Evolutionary conservation across 139 green algal genomes (phyloP), one percentile per base, ranked within the genome.

Genomic region (Nannochloris sp.): DNA sequence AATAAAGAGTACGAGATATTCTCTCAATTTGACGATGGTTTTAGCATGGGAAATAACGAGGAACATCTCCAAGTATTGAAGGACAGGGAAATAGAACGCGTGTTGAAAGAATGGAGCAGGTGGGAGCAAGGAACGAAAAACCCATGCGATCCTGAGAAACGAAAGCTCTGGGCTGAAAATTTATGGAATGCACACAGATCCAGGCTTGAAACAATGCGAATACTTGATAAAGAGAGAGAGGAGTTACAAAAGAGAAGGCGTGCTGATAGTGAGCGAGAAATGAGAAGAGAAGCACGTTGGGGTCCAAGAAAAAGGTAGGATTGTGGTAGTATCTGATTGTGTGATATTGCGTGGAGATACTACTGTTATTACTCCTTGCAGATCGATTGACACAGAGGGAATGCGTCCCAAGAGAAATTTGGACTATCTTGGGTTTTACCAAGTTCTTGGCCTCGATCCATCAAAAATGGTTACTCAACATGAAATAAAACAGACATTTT

Each of bases 371-470:
- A 1, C 5, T 53, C 5, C 17, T 14, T 53, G n/a, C 33, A 40
- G 33, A 40, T 40, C 33, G 11, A 40, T 40, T 40, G 33, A 28
- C 46, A 23, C 17, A 53, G 4, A 53, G 9, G 46, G n/a, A 53
- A 53, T 23, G 16, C 12, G 10, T 28, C 16, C 51, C 23, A 62
- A 69, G 40, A 56, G 69, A n/a, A 61, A 74, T 23, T 31, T 62
- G 3, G 86, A 93, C 64, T 87, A 86, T 60, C 57, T 92, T 4
- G 85, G 83, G 1, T 92, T 88, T 78, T 93, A 93, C 72, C 57
- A 66, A n/a, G 49, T 79, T 9, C 65, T 93, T 51, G 83, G 79
- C 16, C 57, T 92, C 25, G 70, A 85, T 4, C 56, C 65, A 2
- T 66, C 68, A 11, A 25, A 45, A n/a, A 48, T 30, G 0, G 37